Evolutionary conservation across 106 monocot genomes (phyloP).

Genomic region (Chionographis japonica): DNA sequence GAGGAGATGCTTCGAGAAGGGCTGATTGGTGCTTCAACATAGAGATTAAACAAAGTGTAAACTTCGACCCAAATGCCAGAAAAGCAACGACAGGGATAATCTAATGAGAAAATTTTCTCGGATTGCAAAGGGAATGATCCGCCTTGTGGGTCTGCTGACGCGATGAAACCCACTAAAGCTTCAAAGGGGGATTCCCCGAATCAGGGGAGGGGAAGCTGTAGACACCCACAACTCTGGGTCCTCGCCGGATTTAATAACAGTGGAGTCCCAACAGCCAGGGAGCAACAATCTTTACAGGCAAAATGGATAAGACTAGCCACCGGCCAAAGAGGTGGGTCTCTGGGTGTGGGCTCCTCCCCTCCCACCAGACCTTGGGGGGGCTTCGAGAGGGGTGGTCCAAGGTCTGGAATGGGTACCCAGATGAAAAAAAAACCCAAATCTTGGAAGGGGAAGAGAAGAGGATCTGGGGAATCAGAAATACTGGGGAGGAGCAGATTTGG

Average conservation of each 20-base stretch:
- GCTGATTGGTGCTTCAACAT: background rate
- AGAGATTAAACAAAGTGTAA: no score
- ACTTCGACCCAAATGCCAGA: no score
- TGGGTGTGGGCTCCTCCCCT: no score
- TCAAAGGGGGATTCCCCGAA: background rate
- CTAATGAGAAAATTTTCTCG: background rate
- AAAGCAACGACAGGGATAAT: no score
- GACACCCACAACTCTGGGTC: background rate
- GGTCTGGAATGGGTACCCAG: no score
- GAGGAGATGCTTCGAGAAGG: background rate
- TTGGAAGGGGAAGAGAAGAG: background rate
- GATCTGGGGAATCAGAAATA: background rate
- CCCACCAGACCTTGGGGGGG: no score
- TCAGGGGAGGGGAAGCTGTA: background rate
- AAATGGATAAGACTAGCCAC: no score
- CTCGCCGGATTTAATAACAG: background rate
- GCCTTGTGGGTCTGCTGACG: background rate
- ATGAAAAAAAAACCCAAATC: no score
- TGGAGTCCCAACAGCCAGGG: no score
- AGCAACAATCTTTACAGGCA: no score
- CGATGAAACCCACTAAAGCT: background rate
- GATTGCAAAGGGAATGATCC: background rate
- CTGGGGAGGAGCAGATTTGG: background rate
- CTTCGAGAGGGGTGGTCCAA: no score
- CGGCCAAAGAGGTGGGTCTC: no score